Evolutionary conservation across 108 stramenopile species (phyloP).

Genomic region (Nitzschia sp.): DNA sequence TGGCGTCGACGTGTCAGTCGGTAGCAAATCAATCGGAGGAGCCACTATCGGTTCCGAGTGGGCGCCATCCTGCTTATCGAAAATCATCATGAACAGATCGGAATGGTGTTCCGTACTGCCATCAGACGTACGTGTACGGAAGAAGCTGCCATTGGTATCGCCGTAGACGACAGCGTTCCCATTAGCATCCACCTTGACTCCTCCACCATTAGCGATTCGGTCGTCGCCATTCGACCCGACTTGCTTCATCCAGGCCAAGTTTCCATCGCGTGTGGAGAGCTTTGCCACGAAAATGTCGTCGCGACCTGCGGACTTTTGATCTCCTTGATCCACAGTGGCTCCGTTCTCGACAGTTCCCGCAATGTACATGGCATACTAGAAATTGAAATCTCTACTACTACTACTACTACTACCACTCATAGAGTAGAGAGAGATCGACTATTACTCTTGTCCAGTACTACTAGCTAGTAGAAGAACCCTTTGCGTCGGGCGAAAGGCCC

Average conservation of each 20-base stretch:
- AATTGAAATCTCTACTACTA: too few species aligned
- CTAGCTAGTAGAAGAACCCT: too few species aligned
- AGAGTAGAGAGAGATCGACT: too few species aligned
- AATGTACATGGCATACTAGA: constrained; percentile 20
- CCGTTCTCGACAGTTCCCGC: constrained; percentile 42
- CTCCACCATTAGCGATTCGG: constrained; percentile 41
- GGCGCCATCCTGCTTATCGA: constrained; percentile 20
- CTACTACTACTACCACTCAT: too few species aligned
- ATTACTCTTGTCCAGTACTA: too few species aligned
- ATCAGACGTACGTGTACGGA: constrained; percentile 24
- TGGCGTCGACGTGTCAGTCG: constrained; percentile 12
- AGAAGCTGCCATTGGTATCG: constrained; percentile 47
- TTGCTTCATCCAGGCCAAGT: constrained; percentile 38
- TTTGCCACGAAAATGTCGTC: constrained; percentile 51
- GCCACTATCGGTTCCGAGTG: constrained; percentile 7
- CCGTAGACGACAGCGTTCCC: constrained; percentile 55
- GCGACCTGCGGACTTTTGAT: constrained; percentile 31
- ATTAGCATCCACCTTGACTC: constrained; percentile 27
- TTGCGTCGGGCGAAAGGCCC: too few species aligned
- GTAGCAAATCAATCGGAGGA: background rate
- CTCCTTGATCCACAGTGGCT: constrained; percentile 5
- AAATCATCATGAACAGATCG: constrained; percentile 32
- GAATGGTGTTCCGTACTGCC: background rate
- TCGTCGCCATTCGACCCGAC: constrained; percentile 49
- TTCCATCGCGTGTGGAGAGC: constrained; percentile 28